Evolutionary conservation across 495 filamentous ascomycete genomes (phyloP).

Genomic region (Aspergillus haitiensis): DNA sequence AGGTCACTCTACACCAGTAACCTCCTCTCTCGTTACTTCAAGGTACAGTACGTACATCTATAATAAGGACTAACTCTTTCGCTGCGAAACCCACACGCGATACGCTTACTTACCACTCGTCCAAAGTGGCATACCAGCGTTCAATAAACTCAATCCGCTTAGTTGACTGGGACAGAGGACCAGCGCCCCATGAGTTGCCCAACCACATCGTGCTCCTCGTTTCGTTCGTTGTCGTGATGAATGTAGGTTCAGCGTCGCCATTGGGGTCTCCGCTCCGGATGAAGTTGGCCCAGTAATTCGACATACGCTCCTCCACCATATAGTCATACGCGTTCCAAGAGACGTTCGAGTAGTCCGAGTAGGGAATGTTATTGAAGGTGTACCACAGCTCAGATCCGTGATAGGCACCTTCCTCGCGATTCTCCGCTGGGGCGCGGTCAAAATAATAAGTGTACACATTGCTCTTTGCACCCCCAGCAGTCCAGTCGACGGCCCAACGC

Average conservation of each 20-base stretch:
- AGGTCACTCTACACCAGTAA: too few species aligned
- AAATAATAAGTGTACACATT: constrained; percentile 24
- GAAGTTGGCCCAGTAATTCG: constrained; percentile 30
- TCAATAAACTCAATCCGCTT: too few species aligned
- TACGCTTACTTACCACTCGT: too few species aligned
- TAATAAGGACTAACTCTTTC: too few species aligned
- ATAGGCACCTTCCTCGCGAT: constrained; percentile 6
- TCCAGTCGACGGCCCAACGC: constrained; percentile 8
- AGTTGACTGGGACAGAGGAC: too few species aligned
- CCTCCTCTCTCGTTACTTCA: too few species aligned
- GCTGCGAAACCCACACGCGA: too few species aligned
- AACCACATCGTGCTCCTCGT: too few species aligned
- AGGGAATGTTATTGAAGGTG: constrained; percentile 26
- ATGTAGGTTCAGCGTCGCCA: constrained; percentile 12
- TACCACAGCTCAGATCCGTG: constrained; percentile 24
- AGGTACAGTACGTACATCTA: too few species aligned
- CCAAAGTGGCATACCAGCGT: too few species aligned
- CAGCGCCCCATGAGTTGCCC: too few species aligned
- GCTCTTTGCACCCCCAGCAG: constrained; percentile 23
- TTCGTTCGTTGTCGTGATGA: too few species aligned
- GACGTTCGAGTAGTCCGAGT: constrained; percentile 24
- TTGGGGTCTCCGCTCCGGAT: constrained; percentile 27
- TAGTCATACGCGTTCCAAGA: constrained; percentile 22
- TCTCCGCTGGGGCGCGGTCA: constrained; percentile 20
- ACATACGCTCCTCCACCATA: constrained; percentile 19